These are phyloP conservation scores for Epichloe aotearoae DNA, from an alignment of 2,329 filamentous ascomycete genomes.

Conservation along the genomic window DNA sequence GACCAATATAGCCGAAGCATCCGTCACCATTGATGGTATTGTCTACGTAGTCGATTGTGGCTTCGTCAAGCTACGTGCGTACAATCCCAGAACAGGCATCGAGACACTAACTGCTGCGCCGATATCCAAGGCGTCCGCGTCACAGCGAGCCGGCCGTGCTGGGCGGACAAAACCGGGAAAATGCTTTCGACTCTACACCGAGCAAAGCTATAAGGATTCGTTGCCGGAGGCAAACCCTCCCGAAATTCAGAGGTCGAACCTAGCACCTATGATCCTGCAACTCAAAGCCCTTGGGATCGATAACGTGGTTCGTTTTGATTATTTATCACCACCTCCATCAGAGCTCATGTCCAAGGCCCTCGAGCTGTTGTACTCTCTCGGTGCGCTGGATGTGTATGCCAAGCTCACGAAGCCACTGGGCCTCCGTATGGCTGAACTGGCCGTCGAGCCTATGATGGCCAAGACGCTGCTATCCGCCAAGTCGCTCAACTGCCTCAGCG, in stretches of 20 bases:
- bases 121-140: constrained; percentile 84
- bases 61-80: constrained; percentile 80
- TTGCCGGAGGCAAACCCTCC: constrained; percentile 66
- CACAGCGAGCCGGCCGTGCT: constrained; percentile 78
- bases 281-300: constrained; percentile 92
- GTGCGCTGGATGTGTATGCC: constrained; percentile 77
- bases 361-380: constrained; percentile 75
- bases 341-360: constrained; percentile 75
- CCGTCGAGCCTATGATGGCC: constrained; percentile 90
- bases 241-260: constrained; percentile 84
- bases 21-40: constrained; percentile 85
- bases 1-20: constrained; percentile 94
- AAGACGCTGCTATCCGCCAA: constrained; percentile 69
- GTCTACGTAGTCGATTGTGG: constrained; percentile 84
- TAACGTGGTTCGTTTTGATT: constrained; percentile 84
- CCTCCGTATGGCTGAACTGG: constrained; percentile 79
- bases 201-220: constrained; percentile 45
- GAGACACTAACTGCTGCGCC: constrained; percentile 73
- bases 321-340: constrained; percentile 72
- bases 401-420: constrained; percentile 86
- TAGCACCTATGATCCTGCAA: constrained; percentile 78
- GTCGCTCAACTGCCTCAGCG: constrained; percentile 64
- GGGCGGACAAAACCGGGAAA: constrained; percentile 84
- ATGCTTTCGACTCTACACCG: constrained; percentile 86
- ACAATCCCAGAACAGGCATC: constrained; percentile 72